Base-by-base conservation (phyloP, 257 asterid genomes). In the Primulina eburnea region DNA sequence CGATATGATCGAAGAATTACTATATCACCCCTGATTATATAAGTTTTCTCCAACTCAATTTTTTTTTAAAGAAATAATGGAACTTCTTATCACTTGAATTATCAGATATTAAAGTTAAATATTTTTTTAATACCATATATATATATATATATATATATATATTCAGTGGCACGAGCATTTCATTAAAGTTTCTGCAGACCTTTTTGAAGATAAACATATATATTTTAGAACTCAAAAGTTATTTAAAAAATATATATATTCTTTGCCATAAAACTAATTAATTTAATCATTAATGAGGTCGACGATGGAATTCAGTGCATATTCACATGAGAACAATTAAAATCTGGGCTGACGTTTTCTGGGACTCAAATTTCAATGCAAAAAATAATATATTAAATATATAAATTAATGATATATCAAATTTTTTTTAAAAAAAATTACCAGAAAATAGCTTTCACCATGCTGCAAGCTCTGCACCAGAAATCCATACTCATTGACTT, bases 391-490 rank as follows among this genome's bases (percentile, higher is more conserved):
- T n/a, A 24, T 24, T 24, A 24, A 30, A 9, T n/a, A 30, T 47
- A 52, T 65, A 32, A 32, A 32, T 32, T 3, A 32, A 32, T 4
- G 6, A 32, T 32, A 32, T 3, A 4, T 3, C 7, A 32, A 32
- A 32, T 40, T 26, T 30, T 6, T n/a, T n/a, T n/a, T n/a, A 24
- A 24, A 24, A 24, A 24, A 20, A 29, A 0, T 79, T 79, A 90
- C 97, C 97, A 90, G 89, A 75, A 84, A 88, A 74, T 90, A 90
- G 86, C 89, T 85, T 74, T 90, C 90, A 5, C 95, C 97, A 57
- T 84, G 92, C 77, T 82, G 86, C 82, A 90, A 79, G 64, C 83
- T 75, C 71, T 86, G 88, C 67, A 79, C 60, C 52, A 86, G 61
- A 67, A 80, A 66, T 28, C 97, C 97, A 50, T 76, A 80, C 28